These are phyloP conservation scores for Bruguiera sexangula DNA, from an alignment of 345 rosid genomes.

Conservation along the genomic window DNA sequence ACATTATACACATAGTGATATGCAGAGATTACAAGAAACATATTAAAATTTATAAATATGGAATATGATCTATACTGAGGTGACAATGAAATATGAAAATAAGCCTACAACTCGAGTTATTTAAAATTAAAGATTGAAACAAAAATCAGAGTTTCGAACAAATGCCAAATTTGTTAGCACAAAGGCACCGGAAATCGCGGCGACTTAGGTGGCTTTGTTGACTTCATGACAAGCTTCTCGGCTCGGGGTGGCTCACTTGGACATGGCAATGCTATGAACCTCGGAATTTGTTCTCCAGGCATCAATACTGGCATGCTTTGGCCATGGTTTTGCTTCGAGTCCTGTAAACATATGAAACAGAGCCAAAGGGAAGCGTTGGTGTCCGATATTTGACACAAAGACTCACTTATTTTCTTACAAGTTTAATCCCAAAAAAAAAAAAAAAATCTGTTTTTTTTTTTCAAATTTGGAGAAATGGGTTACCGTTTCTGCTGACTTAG, in stretches of 20 bases:
- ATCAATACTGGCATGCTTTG: constrained; percentile 77
- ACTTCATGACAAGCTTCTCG: constrained; percentile 40
- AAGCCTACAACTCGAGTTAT: no score
- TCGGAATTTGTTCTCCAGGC: constrained; percentile 85
- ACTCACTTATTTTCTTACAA: neutral
- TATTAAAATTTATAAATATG: no score
- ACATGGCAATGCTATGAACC: constrained; percentile 90
- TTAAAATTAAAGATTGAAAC: neutral
- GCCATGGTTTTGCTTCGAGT: constrained; percentile 40
- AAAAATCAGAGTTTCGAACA: neutral
- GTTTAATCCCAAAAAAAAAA: neutral
- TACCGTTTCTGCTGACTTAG: constrained; percentile 47
- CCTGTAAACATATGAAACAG: constrained; percentile 30
- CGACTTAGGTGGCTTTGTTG: constrained; percentile 48
- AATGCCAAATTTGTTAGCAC: constrained; percentile 35
- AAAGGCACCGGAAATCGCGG: constrained; percentile 63
- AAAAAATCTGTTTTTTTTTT: no score
- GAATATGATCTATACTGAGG: no score
- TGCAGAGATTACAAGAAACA: no score
- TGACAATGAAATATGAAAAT: no score
- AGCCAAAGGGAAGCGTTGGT: neutral
- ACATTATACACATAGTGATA: no score
- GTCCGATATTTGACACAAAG: neutral
- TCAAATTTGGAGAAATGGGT: neutral
- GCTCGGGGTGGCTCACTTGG: constrained; percentile 66